Conservation (phyloP, 768 basidiomycete genomes). For the Boletus reticuloceps region DNA sequence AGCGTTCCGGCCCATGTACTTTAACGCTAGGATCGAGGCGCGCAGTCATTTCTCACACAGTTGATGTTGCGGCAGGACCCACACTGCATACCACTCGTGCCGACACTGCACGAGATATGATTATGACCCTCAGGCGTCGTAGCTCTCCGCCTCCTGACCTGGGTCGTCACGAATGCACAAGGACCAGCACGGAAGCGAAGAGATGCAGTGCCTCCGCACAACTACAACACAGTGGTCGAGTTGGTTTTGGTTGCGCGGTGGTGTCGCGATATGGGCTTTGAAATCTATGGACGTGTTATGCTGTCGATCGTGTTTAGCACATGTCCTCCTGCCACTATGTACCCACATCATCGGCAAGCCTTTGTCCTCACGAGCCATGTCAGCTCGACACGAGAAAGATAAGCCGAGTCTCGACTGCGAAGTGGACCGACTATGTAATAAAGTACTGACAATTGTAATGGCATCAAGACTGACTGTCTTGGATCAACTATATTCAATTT, state of each 20-base stretch:
- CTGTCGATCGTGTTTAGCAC: neutral
- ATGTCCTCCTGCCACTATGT: neutral
- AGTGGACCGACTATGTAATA: no score
- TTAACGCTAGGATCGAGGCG: conserved; percentile 50
- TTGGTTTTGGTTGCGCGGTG: conserved; percentile 61
- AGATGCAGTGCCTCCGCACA: conserved; percentile 67
- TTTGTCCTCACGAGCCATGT: no score
- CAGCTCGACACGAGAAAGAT: no score
- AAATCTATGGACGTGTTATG: conserved; percentile 6
- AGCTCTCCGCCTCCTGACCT: conserved; percentile 34
- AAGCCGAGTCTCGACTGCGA: no score
- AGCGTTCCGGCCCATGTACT: conserved; percentile 36
- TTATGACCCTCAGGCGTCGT: conserved; percentile 59
- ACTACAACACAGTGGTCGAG: conserved; percentile 49
- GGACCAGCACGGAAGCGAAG: conserved; percentile 41
- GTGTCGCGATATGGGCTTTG: conserved; percentile 61
- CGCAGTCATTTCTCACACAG: conserved; percentile 45
- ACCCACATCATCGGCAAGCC: no score
- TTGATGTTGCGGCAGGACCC: conserved; percentile 40
- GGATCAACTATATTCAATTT: neutral
- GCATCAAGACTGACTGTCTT: no score
- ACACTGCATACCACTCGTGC: conserved; percentile 54
- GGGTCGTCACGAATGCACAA: conserved; percentile 12
- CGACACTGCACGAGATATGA: conserved; percentile 61
- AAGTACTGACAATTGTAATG: no score